Evolutionary conservation across 768 basidiomycete species (phyloP), one percentile per base, ranked within the genome.

Genomic region (Boletus eberwhitei): DNA sequence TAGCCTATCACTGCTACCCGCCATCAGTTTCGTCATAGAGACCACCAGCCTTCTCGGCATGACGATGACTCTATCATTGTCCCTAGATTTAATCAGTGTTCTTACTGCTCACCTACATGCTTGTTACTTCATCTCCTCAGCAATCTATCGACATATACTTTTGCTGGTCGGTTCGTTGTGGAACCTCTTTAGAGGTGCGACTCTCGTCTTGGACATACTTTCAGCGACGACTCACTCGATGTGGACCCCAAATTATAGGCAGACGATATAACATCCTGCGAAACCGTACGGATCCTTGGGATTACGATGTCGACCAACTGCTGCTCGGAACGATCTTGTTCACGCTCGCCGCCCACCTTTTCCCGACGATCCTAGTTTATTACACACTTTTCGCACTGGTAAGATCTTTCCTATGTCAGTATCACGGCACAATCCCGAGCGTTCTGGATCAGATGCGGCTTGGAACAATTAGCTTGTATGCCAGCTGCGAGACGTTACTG

Each of bases 301-400:
- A 87, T 52, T 98, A 97, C 62, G 90, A 93, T 50, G 78, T 94
- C 26, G 96, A 98, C 68, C 93, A 98, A 66, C 80, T 98, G 2
- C 76, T 98, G n/a, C 87, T 98, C 35, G 96, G 96, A 5, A 95
- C 97, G 0, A 85, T 93, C 51, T 73, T 95, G 48, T 91, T 94
- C 75, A 90, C 91, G 0, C 77, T 93, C 17, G 72, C 91, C 13
- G 81, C 87, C 8, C 89, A 95, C 67, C 72, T 94, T 13, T 82
- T 89, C 62, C 89, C 96, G 2, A 98, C 96, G 0, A 82, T 95
- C 4, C 63, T 90, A 32, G 88, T 86, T 0, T 99, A 97, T 69
- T 93, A 97, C 60, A 72, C 83, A 0, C 73, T 95, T 5, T 98
- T 98, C 59, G 87, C 87, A 8, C 59, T 75, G 66, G 93, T 84